Conservation (phyloP, 2,329 filamentous ascomycete genomes). For the Penicillium sp. region DNA sequence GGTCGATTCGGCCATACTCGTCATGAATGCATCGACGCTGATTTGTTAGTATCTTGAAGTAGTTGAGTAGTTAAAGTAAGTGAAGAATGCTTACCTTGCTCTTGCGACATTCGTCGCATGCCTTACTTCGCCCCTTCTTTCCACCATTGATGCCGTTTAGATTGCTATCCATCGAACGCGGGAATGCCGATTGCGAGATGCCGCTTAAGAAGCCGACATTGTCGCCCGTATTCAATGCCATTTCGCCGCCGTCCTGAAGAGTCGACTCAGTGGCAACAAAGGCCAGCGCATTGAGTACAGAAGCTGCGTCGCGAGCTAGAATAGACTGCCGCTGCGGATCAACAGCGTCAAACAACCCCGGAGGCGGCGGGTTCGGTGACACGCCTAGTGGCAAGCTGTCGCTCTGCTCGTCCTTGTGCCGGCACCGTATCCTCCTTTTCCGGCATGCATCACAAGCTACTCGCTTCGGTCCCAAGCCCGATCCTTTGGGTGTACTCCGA, state of each 20-base stretch:
- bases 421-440: conserved; percentile 59
- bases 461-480: conserved; percentile 56
- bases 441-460: conserved; percentile 61
- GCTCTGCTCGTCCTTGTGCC: conserved; percentile 55
- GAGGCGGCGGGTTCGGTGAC: conserved; percentile 24
- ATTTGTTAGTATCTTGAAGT: conserved; percentile 15
- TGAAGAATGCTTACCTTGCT: conserved; percentile 54
- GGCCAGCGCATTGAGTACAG: conserved; percentile 36
- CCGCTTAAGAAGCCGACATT: conserved; percentile 25
- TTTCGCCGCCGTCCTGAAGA: conserved; percentile 24
- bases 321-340: conserved; percentile 30
- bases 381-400: conserved; percentile 15
- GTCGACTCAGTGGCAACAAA: conserved; percentile 35
- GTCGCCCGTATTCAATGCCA: conserved; percentile 26
- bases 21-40: conserved; percentile 66
- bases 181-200: conserved; percentile 23
- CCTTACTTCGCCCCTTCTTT: conserved; percentile 59
- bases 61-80: too few relatives aligned
- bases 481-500: conserved; percentile 51
- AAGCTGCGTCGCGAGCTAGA: conserved; percentile 35
- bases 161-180: conserved; percentile 27
- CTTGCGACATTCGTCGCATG: conserved; percentile 63
- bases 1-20: conserved; percentile 61
- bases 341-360: conserved; percentile 26
- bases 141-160: conserved; percentile 37